phyloP scores from a whole-genome alignment of 2,329 filamentous ascomycete genomes.

The Apiospora pterosperma region DNA sequence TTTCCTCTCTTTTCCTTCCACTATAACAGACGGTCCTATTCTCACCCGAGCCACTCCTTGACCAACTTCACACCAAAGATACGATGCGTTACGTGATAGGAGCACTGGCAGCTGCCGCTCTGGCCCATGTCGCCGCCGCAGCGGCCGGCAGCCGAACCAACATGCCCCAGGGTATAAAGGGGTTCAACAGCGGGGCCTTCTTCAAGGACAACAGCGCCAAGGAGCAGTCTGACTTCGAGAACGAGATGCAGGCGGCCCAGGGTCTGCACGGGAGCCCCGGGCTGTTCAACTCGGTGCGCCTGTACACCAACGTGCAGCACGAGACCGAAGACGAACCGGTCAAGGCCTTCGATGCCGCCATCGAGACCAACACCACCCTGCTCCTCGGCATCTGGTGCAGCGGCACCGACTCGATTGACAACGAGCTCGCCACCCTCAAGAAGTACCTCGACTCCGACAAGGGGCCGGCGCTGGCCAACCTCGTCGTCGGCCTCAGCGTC shows the following conservation, averaged over 20 bases:
- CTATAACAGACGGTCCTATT: neutral
- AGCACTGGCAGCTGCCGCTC: neutral
- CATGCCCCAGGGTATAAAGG: slow-evolving; percentile 36
- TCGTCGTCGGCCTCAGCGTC: slow-evolving; percentile 79
- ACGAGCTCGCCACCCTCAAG: slow-evolving; percentile 71
- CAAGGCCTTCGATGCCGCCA: slow-evolving; percentile 66
- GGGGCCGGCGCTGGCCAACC: slow-evolving; percentile 58
- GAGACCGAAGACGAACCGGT: slow-evolving; percentile 54
- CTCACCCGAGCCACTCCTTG: neutral
- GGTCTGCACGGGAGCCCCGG: slow-evolving; percentile 60
- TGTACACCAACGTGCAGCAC: slow-evolving; percentile 74
- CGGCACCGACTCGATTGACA: slow-evolving; percentile 58
- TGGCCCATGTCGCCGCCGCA: neutral
- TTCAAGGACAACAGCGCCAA: slow-evolving; percentile 59
- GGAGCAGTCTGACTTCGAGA: slow-evolving; percentile 62
- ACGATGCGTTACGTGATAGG: neutral
- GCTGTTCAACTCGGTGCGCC: slow-evolving; percentile 62
- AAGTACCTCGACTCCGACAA: slow-evolving; percentile 62
- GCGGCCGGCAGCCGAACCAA: neutral
- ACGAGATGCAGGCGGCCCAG: slow-evolving; percentile 65
- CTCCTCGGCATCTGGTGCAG: slow-evolving; percentile 85
- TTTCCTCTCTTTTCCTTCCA: neutral
- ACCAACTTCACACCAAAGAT: neutral
- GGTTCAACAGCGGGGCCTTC: slow-evolving; percentile 71
- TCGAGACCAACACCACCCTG: slow-evolving; percentile 72